Evolutionary conservation across 192 early-diverging fungal genomes (phyloP), one percentile per base, ranked within the genome.

Genomic region (Umbelopsis isabellina): DNA sequence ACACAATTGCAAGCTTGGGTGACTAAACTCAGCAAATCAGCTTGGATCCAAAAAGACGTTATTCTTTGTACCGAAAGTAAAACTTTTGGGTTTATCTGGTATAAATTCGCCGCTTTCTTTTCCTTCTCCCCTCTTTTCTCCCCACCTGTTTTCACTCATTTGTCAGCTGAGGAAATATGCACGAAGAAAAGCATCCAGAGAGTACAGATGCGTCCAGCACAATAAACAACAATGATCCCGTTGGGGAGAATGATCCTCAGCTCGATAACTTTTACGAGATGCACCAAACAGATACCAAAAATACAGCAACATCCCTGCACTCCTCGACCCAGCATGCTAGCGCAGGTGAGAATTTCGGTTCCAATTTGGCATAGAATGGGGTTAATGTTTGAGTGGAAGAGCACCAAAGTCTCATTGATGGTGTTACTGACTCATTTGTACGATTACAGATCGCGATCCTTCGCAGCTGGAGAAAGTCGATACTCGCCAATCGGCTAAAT

Each of bases 391-490:
- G 37, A 30, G 37, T 41, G 0, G 37, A 41, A 6, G 37, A 41
- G 2, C 37, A 6, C 37, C 37, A 1, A 1, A 41, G 37, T 6
- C 37, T 41, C 37, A 41, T 6, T 6, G 6, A 41, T 10, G 10
- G 37, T 41, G 37, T 41, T 6, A 41, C 37, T 41, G 0, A 41
- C n/a, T 9, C 37, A 9, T 41, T 41, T 41, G 37, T 41, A 41
- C 37, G 6, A 41, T 41, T 30, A 41, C 10, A 41, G 37, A 41
- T 41, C 37, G 10, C 2, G 5, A 6, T 9, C 48, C 48, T 10
- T 49, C 20, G 48, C 48, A 61, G 2, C 30, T 61, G 30, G 55
- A 61, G 30, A 61, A 61, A 33, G 53, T 69, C n/a, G 68, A 69
- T 44, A 53, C 68, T 11, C 50, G 25, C 21, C 20, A 44, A 35